Base-by-base conservation (phyloP, 768 basidiomycete species). In the Pleurotus cornucopiae region DNA sequence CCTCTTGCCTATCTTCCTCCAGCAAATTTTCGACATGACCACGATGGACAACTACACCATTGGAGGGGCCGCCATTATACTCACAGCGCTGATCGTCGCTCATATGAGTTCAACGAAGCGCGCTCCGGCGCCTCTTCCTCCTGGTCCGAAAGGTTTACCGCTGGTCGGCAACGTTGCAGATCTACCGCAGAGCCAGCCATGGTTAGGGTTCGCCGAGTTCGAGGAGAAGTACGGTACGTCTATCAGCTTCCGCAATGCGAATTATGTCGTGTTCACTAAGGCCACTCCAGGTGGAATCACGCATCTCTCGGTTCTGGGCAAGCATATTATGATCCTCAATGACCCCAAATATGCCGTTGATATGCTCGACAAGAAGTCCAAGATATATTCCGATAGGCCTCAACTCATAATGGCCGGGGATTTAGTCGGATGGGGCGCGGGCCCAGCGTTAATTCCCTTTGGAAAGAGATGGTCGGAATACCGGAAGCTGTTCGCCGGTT, bases 91-190 rank as follows among this genome's bases (percentile, higher is more conserved):
- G 6, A 18, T 38, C 6, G 14, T 53, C 0, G 51, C 51, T n/a
- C 51, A 53, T 21, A 12, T 53, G 16, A 53, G 11, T 7, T n/a
- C 51, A 9, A 12, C 16, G 9, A 39, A 53, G 23, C 54, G 23
- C 20, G 11, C 9, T 4, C 61, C 60, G 39, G 56, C 59, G 37
- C 64, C 74, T 6, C 71, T 81, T 13, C 78, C 77, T 34, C 79
- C 77, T 14, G 84, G 83, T 12, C 84, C 84, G 0, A 74, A 67
- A 52, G 77, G 77, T 43, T 67, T 84, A 39, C 82, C 78, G 3
- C 65, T 85, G 11, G 64, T 85, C 23, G 84, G 83, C 12, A 84
- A 80, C 59, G 61, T 80, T 9, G 66, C 81, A 21, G 77, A 81
- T 58, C 77, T 85, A 75, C 78, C 83, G 26, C 63, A 66, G 12